These are phyloP conservation scores for Triglochin maritima DNA, from an alignment of 106 monocot species.

Conservation along the genomic window DNA sequence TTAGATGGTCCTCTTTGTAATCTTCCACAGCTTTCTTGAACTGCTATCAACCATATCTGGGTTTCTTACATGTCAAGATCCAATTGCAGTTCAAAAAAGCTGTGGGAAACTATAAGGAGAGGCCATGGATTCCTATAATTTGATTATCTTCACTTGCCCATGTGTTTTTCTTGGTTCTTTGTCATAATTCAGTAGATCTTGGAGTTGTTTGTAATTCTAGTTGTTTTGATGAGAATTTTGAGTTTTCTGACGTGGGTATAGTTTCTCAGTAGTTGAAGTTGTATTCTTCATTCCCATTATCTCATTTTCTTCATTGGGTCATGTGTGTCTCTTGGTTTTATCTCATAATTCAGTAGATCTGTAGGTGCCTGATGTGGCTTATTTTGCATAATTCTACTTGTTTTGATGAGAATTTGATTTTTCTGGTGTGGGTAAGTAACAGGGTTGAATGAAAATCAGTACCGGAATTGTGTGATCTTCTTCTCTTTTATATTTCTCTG, in stretches of 20 bases:
- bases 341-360: no score
- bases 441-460: no score
- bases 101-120: conserved; percentile 89
- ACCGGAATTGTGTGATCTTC: no score
- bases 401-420: no score
- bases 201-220: background rate
- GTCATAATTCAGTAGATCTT: background rate
- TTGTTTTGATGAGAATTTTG: background rate
- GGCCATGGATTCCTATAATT: conserved; percentile 14
- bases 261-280: background rate
- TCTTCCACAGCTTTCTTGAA: conserved; percentile 99
- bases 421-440: no score
- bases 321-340: background rate
- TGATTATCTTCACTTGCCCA: no score
- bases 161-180: no score
- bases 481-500: no score
- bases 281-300: background rate
- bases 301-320: background rate
- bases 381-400: no score
- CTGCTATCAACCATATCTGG: conserved; percentile 18
- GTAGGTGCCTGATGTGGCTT: no score
- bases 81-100: conserved; percentile 91
- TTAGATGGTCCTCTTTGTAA: conserved; percentile 46
- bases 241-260: background rate
- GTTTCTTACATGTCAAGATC: background rate